Conservation (phyloP, 106 monocot genomes). For the Apostasia shenzhenica region DNA sequence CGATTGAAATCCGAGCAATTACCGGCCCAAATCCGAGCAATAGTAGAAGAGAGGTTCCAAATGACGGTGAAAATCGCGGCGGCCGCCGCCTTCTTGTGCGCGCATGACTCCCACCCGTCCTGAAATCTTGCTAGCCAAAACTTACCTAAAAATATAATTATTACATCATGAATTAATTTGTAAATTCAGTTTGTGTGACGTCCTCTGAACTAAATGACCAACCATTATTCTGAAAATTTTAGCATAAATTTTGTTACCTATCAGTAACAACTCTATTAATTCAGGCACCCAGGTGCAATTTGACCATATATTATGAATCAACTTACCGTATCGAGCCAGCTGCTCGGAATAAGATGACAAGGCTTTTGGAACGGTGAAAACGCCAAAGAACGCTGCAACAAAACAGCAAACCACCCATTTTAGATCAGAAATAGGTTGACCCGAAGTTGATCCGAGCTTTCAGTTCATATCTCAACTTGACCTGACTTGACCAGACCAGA, state of each 20-base stretch:
- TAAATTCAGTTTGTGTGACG: background rate
- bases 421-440: background rate
- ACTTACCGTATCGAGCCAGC: conserved; percentile 61
- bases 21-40: conserved; percentile 89
- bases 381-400: conserved; percentile 77
- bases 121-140: conserved; percentile 79
- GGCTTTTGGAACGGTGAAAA: conserved; percentile 78
- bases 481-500: no score
- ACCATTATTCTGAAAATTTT: background rate
- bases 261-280: no score
- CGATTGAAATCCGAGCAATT: conserved; percentile 3
- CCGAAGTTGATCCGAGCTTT: no score
- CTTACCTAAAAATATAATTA: conserved; percentile 35
- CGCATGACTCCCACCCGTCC: conserved; percentile 88
- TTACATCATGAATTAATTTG: background rate
- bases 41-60: conserved; percentile 79
- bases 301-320: background rate
- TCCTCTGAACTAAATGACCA: background rate
- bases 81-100: conserved; percentile 79
- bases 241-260: background rate
- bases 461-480: no score
- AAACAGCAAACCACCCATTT: background rate
- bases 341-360: conserved; percentile 64
- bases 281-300: no score
- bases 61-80: conserved; percentile 59